Evolutionary conservation across 495 filamentous ascomycete species (phyloP).

Genomic region (Neurospora africana): DNA sequence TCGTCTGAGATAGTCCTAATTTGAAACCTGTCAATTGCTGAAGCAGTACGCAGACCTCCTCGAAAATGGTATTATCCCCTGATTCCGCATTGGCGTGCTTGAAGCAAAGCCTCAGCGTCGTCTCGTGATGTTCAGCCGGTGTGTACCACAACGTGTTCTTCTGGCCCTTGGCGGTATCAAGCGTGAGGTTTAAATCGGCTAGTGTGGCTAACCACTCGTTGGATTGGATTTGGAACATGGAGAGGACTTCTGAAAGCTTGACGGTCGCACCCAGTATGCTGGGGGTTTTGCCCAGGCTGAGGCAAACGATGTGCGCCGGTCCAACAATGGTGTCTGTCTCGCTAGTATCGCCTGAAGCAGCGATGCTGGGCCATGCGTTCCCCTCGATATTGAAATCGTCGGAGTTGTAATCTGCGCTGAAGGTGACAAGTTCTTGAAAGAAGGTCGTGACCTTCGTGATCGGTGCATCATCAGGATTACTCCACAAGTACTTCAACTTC

Average conservation of each 20-base stretch:
- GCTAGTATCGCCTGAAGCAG: neutral
- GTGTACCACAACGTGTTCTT: constrained; percentile 1
- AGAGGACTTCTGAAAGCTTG: neutral
- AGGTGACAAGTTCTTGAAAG: too few species aligned
- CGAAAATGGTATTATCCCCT: too few species aligned
- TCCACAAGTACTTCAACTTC: too few species aligned
- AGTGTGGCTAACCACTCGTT: neutral
- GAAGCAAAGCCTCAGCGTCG: neutral
- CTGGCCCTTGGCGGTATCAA: neutral
- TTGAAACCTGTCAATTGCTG: too few species aligned
- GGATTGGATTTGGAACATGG: neutral
- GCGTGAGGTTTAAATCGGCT: neutral
- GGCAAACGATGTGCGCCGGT: neutral
- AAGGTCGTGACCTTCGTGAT: too few species aligned
- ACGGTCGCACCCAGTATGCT: neutral
- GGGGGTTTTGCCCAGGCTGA: neutral
- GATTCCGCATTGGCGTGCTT: neutral
- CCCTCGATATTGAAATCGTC: too few species aligned
- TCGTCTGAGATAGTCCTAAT: too few species aligned
- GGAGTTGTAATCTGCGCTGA: too few species aligned
- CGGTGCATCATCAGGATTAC: too few species aligned
- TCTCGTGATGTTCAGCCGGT: neutral
- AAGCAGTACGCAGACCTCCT: too few species aligned
- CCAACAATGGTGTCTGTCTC: neutral
- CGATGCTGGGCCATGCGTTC: neutral